phyloP scores from a whole-genome alignment of 1,284 basidiomycete genomes.

The Butyriboletus appendiculatus region DNA sequence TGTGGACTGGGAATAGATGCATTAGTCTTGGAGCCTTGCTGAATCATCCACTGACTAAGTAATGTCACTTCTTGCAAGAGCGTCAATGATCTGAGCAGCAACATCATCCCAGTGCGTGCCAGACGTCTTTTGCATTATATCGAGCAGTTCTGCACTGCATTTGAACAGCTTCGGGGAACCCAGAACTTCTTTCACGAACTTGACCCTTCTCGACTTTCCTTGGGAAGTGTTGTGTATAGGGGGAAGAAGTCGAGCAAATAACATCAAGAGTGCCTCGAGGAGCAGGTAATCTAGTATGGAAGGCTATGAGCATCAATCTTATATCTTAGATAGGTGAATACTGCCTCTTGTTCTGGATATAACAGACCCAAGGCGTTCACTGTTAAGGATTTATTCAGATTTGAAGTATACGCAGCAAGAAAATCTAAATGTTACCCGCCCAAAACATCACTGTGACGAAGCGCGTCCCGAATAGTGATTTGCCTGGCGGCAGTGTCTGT shows the following conservation, averaged over 20 bases:
- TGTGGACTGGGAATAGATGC: slow-evolving; percentile 48
- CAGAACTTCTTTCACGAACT: slow-evolving; percentile 57
- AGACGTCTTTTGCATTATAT: slow-evolving; percentile 44
- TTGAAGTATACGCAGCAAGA: neutral
- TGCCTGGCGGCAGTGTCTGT: slow-evolving; percentile 33
- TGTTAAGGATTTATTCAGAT: slow-evolving; percentile 15
- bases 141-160: slow-evolving; percentile 40
- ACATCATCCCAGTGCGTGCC: slow-evolving; percentile 56
- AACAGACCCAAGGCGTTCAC: slow-evolving; percentile 37
- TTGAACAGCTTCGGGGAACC: slow-evolving; percentile 33
- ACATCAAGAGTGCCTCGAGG: slow-evolving; percentile 54
- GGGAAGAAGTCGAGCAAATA: slow-evolving; percentile 60
- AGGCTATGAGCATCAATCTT: slow-evolving; percentile 3
- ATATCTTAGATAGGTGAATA: neutral
- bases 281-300: slow-evolving; percentile 50
- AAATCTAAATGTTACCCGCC: slow-evolving; percentile 36
- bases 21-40: slow-evolving; percentile 1
- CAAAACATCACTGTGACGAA: slow-evolving; percentile 35
- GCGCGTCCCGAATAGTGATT: slow-evolving; percentile 30
- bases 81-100: slow-evolving; percentile 47
- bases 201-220: slow-evolving; percentile 40
- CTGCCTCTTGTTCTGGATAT: slow-evolving; percentile 37
- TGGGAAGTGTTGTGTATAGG: slow-evolving; percentile 36
- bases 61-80: slow-evolving; percentile 47
- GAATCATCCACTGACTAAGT: slow-evolving; percentile 44